Base-by-base conservation (phyloP, 805 yeast genomes). In the Cyberlindnera misumaiensis region DNA sequence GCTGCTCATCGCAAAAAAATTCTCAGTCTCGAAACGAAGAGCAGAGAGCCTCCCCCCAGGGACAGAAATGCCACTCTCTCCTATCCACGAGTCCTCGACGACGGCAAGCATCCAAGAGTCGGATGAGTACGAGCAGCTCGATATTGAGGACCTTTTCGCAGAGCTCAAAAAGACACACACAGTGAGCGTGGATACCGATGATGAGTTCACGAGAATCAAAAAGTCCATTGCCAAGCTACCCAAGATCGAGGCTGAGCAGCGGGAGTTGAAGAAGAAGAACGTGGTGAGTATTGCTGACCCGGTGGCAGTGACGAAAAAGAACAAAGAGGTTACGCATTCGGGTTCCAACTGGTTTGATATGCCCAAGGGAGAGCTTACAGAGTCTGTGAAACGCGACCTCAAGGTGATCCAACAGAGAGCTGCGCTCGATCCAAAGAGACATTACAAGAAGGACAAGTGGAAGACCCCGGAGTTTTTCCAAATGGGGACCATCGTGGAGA, bases 391-490 rank as follows among this genome's bases (percentile, higher is more conserved):
- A 53, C 70, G 95, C 42, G 97, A 93, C 58, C 57, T 93, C 49
- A 67, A 77, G 53, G 63, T 93, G 12, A 68, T 93, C 43, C 80
- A 86, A 54, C 85, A 90, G 65, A 77, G 98, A 62, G 82, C 83
- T 40, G 96, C 88, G 9, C 69, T 93, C 45, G 97, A 93, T 57
- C 97, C 97, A 7, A 93, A 93, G 63, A 75, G 97, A 51, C 96
- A 87, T 62, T 93, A 93, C 63, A 87, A 85, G 62, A 86, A 85
- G 58, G 93, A 83, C 42, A 78, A 78, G 44, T 82, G 88, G 83
- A 71, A 69, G 35, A 69, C 72, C 7, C 90, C 95, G 33, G 85
- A 83, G 52, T 76, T 70, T 47, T 88, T 93, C 58, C 93, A 90
- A 42, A 74, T 84, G 50, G 98, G 98, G 12, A 88, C 96, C 0